Percentiles rank a stretch among this genome's conserved stretches.
phyloP scores from a whole-genome alignment of 1,284 basidiomycete species.

The Leucoagaricus sp. region DNA sequence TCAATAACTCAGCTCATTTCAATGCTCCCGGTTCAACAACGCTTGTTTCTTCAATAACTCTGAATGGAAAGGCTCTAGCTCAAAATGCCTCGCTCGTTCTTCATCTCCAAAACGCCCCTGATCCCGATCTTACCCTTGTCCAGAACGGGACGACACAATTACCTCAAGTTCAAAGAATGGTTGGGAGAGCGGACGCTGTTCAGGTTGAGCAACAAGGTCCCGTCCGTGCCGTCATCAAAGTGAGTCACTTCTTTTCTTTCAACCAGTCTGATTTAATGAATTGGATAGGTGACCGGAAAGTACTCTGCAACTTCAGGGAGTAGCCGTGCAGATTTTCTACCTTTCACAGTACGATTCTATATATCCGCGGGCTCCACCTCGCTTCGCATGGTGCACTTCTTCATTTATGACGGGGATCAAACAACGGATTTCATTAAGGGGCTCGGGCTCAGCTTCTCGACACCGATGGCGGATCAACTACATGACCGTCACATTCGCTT shows the following conservation, averaged over 20 bases:
- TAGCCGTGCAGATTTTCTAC: slow-evolving; percentile 35
- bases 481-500: slow-evolving; percentile 43
- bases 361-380: slow-evolving; percentile 37
- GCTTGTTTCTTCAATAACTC: slow-evolving; percentile 32
- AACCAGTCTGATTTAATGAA: not conserved
- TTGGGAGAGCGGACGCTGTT: slow-evolving; percentile 33
- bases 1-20: slow-evolving; percentile 29
- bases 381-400: slow-evolving; percentile 41
- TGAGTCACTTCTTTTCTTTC: slow-evolving; percentile 11
- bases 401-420: slow-evolving; percentile 44
- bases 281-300: slow-evolving; percentile 38
- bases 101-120: slow-evolving; percentile 37
- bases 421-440: slow-evolving; percentile 44
- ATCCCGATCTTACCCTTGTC: slow-evolving; percentile 30
- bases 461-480: slow-evolving; percentile 38
- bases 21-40: slow-evolving; percentile 34
- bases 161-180: slow-evolving; percentile 29
- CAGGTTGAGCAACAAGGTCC: slow-evolving; percentile 41
- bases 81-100: slow-evolving; percentile 35
- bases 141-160: slow-evolving; percentile 25
- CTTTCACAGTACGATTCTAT: slow-evolving; percentile 42
- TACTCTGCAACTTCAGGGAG: slow-evolving; percentile 33
- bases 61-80: slow-evolving; percentile 31
- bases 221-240: slow-evolving; percentile 45
- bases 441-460: slow-evolving; percentile 37